Conservation (phyloP, 345 rosid species). For the Arabidopsis arenosa region DNA sequence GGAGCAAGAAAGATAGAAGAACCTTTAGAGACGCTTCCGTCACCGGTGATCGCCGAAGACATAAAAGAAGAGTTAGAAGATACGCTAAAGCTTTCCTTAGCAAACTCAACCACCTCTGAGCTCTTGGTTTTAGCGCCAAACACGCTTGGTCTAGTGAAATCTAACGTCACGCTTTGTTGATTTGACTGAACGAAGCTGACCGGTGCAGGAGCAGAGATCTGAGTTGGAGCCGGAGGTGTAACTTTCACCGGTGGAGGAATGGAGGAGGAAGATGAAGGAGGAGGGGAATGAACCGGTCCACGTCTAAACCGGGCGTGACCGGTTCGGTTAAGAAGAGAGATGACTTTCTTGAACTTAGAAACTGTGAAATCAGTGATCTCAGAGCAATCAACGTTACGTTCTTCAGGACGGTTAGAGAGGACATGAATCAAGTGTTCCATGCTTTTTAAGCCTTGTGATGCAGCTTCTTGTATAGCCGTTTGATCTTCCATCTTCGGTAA, state of each 20-base stretch:
- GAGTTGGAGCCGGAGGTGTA: not conserved
- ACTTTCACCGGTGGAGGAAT: not conserved
- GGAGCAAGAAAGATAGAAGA: conserved; percentile 64
- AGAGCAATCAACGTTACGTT: conserved; percentile 55
- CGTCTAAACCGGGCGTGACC: conserved; percentile 96
- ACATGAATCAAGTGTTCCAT: conserved; percentile 74
- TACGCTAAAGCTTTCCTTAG: conserved; percentile 72
- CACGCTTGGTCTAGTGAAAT: conserved; percentile 68
- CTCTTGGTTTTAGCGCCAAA: conserved; percentile 48
- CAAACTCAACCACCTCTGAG: conserved; percentile 57
- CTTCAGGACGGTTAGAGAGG: conserved; percentile 57
- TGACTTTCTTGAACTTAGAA: conserved; percentile 72
- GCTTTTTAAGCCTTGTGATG: conserved; percentile 78
- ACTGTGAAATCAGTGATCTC: conserved; percentile 71
- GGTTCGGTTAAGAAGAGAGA: conserved; percentile 71
- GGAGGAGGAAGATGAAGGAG: conserved; percentile 44
- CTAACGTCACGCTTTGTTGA: conserved; percentile 67
- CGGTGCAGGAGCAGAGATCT: conserved; percentile 36
- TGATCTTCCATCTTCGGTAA: conserved; percentile 67
- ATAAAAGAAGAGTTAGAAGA: conserved; percentile 80
- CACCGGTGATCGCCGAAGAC: conserved; percentile 91
- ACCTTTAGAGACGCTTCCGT: conserved; percentile 88
- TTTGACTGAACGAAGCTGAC: conserved; percentile 53
- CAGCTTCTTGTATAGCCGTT: conserved; percentile 81
- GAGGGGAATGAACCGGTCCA: conserved; percentile 57